Evolutionary conservation across 352 stramenopile species (phyloP).

Genomic region (Phytophthora pseudosyringae): DNA sequence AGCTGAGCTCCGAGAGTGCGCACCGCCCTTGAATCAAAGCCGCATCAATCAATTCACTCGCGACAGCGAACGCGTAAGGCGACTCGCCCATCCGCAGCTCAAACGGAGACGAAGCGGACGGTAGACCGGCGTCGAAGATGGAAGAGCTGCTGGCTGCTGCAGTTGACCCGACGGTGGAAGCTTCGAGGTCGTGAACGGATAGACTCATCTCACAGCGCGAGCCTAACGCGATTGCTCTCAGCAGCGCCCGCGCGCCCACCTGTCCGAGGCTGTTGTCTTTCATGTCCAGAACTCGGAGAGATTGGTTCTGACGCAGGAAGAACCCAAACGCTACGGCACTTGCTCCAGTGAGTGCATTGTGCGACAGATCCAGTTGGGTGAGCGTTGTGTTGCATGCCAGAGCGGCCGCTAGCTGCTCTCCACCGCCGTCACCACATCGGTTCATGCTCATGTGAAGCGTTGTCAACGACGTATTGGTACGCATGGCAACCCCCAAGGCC

Average conservation of each 20-base stretch:
- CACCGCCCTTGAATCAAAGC: slow-evolving; percentile 48
- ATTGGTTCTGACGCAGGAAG: slow-evolving; percentile 54
- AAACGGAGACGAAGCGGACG: slow-evolving; percentile 65
- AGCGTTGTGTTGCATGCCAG: slow-evolving; percentile 58
- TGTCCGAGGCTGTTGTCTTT: slow-evolving; percentile 67
- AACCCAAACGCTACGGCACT: slow-evolving; percentile 69
- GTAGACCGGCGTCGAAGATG: slow-evolving; percentile 66
- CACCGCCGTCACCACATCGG: slow-evolving; percentile 65
- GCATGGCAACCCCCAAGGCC: slow-evolving; percentile 60
- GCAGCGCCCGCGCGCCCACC: slow-evolving; percentile 59
- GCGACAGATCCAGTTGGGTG: slow-evolving; percentile 57
- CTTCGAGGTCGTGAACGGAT: slow-evolving; percentile 58
- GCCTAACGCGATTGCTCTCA: slow-evolving; percentile 54
- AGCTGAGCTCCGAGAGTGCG: slow-evolving; percentile 52
- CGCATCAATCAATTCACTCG: slow-evolving; percentile 58
- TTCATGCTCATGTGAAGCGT: slow-evolving; percentile 75
- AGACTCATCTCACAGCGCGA: slow-evolving; percentile 64
- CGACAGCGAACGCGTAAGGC: slow-evolving; percentile 70
- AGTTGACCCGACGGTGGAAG: slow-evolving; percentile 28
- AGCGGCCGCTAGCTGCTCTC: slow-evolving; percentile 61
- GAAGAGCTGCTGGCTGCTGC: slow-evolving; percentile 10
- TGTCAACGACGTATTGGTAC: slow-evolving; percentile 52
- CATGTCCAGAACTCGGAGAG: slow-evolving; percentile 48
- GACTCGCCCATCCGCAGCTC: slow-evolving; percentile 56
- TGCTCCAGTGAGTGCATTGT: slow-evolving; percentile 61